Conservation (phyloP, 2,329 filamentous ascomycete species). For the Cladobotryum mycophilum region DNA sequence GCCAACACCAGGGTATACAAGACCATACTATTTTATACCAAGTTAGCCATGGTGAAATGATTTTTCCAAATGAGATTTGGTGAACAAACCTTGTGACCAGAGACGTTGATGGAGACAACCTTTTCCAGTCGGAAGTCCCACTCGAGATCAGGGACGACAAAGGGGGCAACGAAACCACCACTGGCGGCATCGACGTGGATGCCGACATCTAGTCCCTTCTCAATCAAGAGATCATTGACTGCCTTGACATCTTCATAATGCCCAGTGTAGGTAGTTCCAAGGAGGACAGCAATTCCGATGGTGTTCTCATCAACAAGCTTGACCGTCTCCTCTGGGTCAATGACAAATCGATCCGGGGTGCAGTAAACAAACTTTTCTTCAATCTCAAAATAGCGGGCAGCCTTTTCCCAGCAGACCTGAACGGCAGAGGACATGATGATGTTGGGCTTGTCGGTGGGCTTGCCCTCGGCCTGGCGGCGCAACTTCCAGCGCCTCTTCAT, state of each 20-base stretch:
- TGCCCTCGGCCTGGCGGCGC: conserved; percentile 73
- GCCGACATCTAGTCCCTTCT: conserved; percentile 69
- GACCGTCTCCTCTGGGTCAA: conserved; percentile 57
- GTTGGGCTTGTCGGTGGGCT: conserved; percentile 75
- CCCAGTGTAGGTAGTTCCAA: conserved; percentile 91
- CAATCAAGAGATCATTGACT: conserved; percentile 78
- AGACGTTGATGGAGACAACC: conserved; percentile 90
- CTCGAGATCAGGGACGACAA: conserved; percentile 72
- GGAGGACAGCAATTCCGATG: conserved; percentile 86
- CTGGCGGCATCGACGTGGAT: conserved; percentile 94
- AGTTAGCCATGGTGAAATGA: neutral
- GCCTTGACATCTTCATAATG: conserved; percentile 92
- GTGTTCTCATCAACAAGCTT: conserved; percentile 60
- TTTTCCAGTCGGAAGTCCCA: conserved; percentile 91
- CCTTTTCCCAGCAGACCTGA: conserved; percentile 97
- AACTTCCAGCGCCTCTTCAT: conserved; percentile 97
- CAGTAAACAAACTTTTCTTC: conserved; percentile 78
- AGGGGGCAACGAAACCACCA: conserved; percentile 89
- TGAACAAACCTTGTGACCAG: conserved; percentile 69
- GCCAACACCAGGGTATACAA: conserved; percentile 84
- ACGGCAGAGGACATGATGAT: conserved; percentile 94
- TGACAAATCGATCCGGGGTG: conserved; percentile 54
- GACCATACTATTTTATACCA: conserved; percentile 39
- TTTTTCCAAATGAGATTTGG: conserved; percentile 29
- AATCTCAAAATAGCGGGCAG: conserved; percentile 81